Percentiles rank a stretch among this genome's conserved stretches.
These are phyloP conservation scores for Cornus kousa DNA, from an alignment of 148 eudicot genomes.

Conservation along the genomic window DNA sequence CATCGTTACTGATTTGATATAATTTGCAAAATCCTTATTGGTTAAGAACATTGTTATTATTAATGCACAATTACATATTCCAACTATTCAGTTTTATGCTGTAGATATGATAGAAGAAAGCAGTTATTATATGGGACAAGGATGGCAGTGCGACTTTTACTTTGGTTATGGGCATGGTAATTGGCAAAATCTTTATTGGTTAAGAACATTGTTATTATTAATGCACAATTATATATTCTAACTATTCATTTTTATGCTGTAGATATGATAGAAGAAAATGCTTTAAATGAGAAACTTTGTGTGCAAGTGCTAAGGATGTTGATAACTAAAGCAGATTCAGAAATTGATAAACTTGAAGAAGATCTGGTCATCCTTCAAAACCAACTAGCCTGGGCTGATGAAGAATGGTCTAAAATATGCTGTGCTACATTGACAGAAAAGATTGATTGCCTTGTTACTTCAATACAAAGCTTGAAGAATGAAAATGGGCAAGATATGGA, in stretches of 20 bases:
- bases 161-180: conserved; percentile 41
- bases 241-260: background rate
- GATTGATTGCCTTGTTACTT: conserved; percentile 33
- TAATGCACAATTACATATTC: background rate
- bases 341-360: conserved; percentile 64
- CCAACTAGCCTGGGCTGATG: conserved; percentile 56
- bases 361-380: conserved; percentile 51
- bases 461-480: conserved; percentile 33
- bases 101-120: conserved; percentile 56
- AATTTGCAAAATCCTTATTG: conserved; percentile 11
- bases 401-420: conserved; percentile 41
- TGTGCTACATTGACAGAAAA: conserved; percentile 40
- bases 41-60: background rate
- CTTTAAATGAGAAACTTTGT: conserved; percentile 46
- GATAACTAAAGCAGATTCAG: conserved; percentile 57
- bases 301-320: conserved; percentile 44
- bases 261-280: conserved; percentile 62
- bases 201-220: background rate
- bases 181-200: conserved; percentile 3
- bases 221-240: background rate
- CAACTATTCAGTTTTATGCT: background rate
- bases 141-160: conserved; percentile 38
- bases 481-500: conserved; percentile 19
- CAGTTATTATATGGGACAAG: conserved; percentile 17
- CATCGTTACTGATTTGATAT: background rate